phyloP scores from a whole-genome alignment of 208 protist genomes.

The Acanthamoeba triangularis region DNA sequence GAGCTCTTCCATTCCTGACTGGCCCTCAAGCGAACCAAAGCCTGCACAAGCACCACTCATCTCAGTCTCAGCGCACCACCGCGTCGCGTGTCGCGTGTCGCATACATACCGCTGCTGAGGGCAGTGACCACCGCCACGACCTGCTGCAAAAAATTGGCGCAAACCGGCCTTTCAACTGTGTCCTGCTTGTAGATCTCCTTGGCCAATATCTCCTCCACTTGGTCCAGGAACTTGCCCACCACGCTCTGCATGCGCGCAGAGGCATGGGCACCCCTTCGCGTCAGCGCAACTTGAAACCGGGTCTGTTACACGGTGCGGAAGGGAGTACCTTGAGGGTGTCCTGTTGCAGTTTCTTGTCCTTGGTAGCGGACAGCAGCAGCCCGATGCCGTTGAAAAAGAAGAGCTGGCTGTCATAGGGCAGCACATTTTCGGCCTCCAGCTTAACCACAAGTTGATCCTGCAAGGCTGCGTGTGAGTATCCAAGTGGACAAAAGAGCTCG shows the following conservation, averaged over 20 bases:
- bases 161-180: neutral
- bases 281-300: too few species aligned
- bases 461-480: neutral
- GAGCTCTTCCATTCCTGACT: constrained; percentile 5
- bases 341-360: constrained; percentile 50
- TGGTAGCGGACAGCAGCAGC: constrained; percentile 6
- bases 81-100: neutral
- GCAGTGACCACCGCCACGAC: constrained; percentile 16
- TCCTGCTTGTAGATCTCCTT: constrained; percentile 65
- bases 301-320: too few species aligned
- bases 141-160: constrained; percentile 41
- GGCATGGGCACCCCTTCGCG: neutral
- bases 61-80: neutral
- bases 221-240: neutral
- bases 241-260: neutral
- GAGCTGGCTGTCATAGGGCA: constrained; percentile 34
- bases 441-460: constrained; percentile 33
- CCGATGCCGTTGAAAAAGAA: constrained; percentile 61
- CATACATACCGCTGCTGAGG: neutral
- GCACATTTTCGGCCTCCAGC: constrained; percentile 6
- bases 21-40: neutral
- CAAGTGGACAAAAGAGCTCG: too few species aligned
- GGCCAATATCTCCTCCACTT: constrained; percentile 20
- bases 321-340: constrained; percentile 51
- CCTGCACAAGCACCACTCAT: neutral